Percentiles rank a stretch among this genome's conserved stretches.
Evolutionary conservation across 768 basidiomycete genomes (phyloP).

Genomic region (Roridomyces roridus): DNA sequence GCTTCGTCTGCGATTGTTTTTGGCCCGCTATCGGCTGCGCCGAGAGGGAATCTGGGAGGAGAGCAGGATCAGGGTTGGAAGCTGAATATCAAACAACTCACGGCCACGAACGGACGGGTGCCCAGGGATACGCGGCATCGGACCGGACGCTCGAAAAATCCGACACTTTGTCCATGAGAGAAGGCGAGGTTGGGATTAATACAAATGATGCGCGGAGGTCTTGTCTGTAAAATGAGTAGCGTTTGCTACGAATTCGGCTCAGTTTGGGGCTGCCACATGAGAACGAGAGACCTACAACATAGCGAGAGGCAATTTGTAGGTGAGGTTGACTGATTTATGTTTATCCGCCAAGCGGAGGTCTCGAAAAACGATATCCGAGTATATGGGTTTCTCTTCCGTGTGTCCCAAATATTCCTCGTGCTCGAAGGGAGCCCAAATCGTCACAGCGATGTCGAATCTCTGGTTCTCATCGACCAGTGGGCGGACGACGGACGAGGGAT

Average conservation of each 20-base stretch:
- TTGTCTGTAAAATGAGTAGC: background rate
- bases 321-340: no score
- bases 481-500: no score
- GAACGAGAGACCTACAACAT: no score
- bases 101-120: slow-evolving; percentile 22
- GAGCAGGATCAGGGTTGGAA: background rate
- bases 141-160: slow-evolving; percentile 17
- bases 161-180: slow-evolving; percentile 8
- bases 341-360: no score
- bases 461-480: no score
- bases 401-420: no score
- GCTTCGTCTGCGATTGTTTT: slow-evolving; percentile 8
- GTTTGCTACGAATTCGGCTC: background rate
- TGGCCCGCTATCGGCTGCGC: background rate
- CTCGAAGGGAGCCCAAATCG: no score
- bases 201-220: slow-evolving; percentile 23
- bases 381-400: no score
- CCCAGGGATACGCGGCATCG: background rate
- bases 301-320: no score
- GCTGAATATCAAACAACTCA: background rate
- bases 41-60: slow-evolving; percentile 19
- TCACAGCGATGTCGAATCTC: no score
- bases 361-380: no score
- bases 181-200: slow-evolving; percentile 14
- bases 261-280: no score